phyloP scores from a whole-genome alignment of 306 rosid genomes.

The Cucumis melo region DNA sequence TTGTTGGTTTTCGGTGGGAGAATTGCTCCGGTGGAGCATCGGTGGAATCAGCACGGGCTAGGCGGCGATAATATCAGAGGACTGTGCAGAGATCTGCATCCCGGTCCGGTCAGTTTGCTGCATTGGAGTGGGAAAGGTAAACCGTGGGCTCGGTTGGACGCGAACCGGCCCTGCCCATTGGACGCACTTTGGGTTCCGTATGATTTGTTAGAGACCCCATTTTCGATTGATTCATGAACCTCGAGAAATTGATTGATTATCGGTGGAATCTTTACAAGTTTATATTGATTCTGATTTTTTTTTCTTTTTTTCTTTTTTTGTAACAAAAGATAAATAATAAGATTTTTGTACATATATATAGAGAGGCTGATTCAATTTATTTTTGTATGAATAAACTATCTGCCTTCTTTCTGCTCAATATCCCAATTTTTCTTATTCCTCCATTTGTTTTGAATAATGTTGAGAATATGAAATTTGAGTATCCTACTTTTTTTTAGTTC shows the following conservation, averaged over 20 bases:
- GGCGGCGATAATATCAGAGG: constrained; percentile 78
- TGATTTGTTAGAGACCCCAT: constrained; percentile 60
- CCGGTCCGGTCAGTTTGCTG: constrained; percentile 74
- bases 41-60: constrained; percentile 89
- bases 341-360: background rate
- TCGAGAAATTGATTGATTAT: background rate
- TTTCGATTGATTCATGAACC: constrained; percentile 43
- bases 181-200: constrained; percentile 96
- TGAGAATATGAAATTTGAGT: too few species aligned
- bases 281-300: background rate
- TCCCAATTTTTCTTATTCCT: background rate
- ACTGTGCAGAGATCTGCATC: constrained; percentile 66
- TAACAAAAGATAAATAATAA: background rate
- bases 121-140: constrained; percentile 98
- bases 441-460: background rate
- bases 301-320: background rate
- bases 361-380: background rate
- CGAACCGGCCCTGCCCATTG: constrained; percentile 73
- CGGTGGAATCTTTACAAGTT: background rate
- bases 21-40: constrained; percentile 54
- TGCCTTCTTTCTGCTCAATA: background rate
- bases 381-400: background rate
- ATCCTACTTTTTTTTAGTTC: too few species aligned
- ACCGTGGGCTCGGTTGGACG: constrained; percentile 80
- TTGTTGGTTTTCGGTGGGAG: constrained; percentile 62